Percentiles rank a stretch among this genome's conserved stretches.
phyloP scores from a whole-genome alignment of 2,329 filamentous ascomycete genomes.

The Paecilomyces formosus region DNA sequence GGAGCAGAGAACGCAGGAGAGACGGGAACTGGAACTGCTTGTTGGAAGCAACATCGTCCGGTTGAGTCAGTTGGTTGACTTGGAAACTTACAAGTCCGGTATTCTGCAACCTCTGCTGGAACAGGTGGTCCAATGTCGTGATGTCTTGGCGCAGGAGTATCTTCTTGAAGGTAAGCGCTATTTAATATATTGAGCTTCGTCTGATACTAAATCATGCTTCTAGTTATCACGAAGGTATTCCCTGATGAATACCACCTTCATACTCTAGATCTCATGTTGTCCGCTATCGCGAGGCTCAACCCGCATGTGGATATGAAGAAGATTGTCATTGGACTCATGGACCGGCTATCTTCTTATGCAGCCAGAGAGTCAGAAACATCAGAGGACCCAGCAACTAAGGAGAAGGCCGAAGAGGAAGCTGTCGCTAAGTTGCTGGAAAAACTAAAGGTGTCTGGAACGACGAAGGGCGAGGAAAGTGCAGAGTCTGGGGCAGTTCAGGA shows the following conservation, averaged over 20 bases:
- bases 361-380: conserved; percentile 70
- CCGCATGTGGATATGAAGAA: conserved; percentile 97
- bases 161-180: conserved; percentile 63
- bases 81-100: conserved; percentile 85
- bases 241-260: conserved; percentile 97
- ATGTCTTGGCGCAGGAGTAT: conserved; percentile 96
- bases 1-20: conserved; percentile 86
- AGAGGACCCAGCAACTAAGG: conserved; percentile 64
- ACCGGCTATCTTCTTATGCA: conserved; percentile 89
- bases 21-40: conserved; percentile 88
- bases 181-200: conserved; percentile 1
- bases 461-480: conserved; percentile 35
- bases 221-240: conserved; percentile 96
- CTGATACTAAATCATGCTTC: conserved; percentile 15
- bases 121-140: conserved; percentile 95
- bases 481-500: conserved; percentile 25
- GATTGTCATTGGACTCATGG: conserved; percentile 97
- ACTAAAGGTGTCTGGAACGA: conserved; percentile 58
- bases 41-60: conserved; percentile 96
- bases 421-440: conserved; percentile 70
- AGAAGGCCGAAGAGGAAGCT: conserved; percentile 77
- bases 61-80: conserved; percentile 87
- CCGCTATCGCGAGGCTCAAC: conserved; percentile 84
- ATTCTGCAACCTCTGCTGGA: conserved; percentile 86
- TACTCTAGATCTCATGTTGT: conserved; percentile 90